A percentile compares a stretch with the other conserved stretches of the same genome.
These are phyloP conservation scores for Heritiera littoralis DNA, from an alignment of 345 rosid species.

Conservation along the genomic window DNA sequence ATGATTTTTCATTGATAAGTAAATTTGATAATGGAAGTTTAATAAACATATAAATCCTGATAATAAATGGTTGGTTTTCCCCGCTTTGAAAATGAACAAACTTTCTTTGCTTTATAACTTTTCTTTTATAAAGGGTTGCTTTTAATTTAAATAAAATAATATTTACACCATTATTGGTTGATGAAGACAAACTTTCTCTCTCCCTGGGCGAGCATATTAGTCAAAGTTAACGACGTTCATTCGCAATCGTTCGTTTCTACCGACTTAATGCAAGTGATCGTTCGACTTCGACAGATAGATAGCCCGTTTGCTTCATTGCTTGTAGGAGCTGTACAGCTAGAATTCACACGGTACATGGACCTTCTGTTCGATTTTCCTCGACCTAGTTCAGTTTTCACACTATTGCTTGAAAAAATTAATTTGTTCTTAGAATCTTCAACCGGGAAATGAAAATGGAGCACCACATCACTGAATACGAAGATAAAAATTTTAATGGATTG, in stretches of 20 bases:
- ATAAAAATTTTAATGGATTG: no score
- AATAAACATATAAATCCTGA: no score
- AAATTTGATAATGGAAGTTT: no score
- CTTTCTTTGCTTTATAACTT: no score
- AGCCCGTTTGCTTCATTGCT: background rate
- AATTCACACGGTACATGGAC: no score
- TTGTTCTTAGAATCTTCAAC: background rate
- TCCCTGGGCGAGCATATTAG: background rate
- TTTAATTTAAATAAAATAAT: no score
- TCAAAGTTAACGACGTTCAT: background rate
- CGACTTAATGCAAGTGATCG: background rate
- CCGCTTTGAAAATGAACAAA: no score
- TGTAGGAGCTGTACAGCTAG: no score
- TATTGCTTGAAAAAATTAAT: no score
- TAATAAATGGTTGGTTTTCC: no score
- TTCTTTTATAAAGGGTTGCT: no score
- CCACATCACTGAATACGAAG: background rate
- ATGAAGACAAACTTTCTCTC: background rate
- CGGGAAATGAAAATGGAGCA: background rate
- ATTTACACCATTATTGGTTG: background rate
- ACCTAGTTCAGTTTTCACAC: background rate
- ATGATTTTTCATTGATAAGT: no score
- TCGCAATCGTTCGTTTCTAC: background rate
- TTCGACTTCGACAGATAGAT: background rate
- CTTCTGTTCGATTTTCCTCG: background rate